phyloP scores from a whole-genome alignment of 2,329 filamentous ascomycete genomes.

The Pyrenophora tritici-repentis region DNA sequence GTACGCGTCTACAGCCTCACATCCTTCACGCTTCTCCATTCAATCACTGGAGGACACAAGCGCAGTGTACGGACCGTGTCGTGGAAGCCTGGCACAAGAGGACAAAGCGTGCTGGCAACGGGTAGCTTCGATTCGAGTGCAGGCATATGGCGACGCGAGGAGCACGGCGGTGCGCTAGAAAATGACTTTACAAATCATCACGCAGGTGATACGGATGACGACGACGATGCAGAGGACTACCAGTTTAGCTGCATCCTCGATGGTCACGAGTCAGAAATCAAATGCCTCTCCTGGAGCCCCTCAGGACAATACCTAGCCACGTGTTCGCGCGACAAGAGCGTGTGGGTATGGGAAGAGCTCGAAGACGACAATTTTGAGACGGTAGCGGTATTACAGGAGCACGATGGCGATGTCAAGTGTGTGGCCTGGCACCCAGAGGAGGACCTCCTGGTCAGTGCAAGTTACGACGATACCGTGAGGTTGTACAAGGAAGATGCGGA shows the following conservation, averaged over 20 bases:
- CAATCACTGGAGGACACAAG: conserved; percentile 84
- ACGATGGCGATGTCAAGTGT: conserved; percentile 93
- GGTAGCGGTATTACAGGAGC: conserved; percentile 90
- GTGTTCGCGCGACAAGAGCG: conserved; percentile 87
- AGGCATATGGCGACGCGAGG: conserved; percentile 71
- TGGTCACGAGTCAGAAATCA: conserved; percentile 93
- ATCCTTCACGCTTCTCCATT: conserved; percentile 77
- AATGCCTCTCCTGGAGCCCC: conserved; percentile 75
- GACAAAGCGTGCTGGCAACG: conserved; percentile 77
- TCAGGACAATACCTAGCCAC: conserved; percentile 82
- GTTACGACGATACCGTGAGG: conserved; percentile 90
- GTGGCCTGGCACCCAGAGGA: conserved; percentile 87
- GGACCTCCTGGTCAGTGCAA: conserved; percentile 82
- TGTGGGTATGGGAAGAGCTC: conserved; percentile 99
- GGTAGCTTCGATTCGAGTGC: conserved; percentile 94
- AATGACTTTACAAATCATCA: conserved; percentile 32
- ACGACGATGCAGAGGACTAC: conserved; percentile 79
- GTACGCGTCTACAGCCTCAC: conserved; percentile 88
- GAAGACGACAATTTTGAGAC: conserved; percentile 97
- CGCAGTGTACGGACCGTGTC: conserved; percentile 83
- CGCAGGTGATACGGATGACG: conserved; percentile 39
- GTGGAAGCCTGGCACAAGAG: conserved; percentile 76
- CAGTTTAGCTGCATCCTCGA: conserved; percentile 90
- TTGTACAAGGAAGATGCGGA: conserved; percentile 90
- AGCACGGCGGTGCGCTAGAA: conserved; percentile 59